Evolutionary conservation across 2,329 filamentous ascomycete species (phyloP).

Genomic region (Sporothrix phasma): DNA sequence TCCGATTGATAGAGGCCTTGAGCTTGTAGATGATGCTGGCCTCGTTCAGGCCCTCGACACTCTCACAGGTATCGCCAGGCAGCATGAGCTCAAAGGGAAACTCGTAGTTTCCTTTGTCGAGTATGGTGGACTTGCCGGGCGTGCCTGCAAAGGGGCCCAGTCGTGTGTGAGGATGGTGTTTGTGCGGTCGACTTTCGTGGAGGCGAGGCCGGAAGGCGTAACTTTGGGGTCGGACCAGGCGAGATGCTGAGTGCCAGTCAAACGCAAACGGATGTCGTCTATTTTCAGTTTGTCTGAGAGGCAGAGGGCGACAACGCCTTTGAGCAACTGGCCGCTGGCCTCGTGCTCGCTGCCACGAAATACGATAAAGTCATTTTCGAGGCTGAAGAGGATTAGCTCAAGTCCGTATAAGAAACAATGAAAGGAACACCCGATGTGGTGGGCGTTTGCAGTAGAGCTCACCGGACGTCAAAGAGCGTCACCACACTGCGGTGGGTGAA

Average conservation of each 20-base stretch:
- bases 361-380: constrained; percentile 70
- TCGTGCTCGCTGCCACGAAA: constrained; percentile 68
- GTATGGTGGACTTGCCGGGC: constrained; percentile 45
- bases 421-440: not conserved
- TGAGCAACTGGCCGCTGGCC: constrained; percentile 63
- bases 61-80: constrained; percentile 68
- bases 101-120: constrained; percentile 70
- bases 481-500: constrained; percentile 38
- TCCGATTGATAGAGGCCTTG: constrained; percentile 78
- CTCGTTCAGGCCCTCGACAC: constrained; percentile 78
- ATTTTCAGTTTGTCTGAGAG: constrained; percentile 58
- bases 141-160: constrained; percentile 57
- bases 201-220: constrained; percentile 49
- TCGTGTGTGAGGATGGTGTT: constrained; percentile 55
- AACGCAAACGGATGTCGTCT: constrained; percentile 61
- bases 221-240: constrained; percentile 44
- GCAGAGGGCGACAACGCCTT: constrained; percentile 64
- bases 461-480: constrained; percentile 51
- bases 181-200: constrained; percentile 49
- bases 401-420: not conserved
- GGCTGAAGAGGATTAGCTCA: constrained; percentile 33
- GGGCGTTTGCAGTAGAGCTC: constrained; percentile 21
- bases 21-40: constrained; percentile 84
- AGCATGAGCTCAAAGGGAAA: constrained; percentile 69
- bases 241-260: constrained; percentile 59